phyloP scores from a whole-genome alignment of 352 stramenopile species.

The Phytophthora cryptogea region DNA sequence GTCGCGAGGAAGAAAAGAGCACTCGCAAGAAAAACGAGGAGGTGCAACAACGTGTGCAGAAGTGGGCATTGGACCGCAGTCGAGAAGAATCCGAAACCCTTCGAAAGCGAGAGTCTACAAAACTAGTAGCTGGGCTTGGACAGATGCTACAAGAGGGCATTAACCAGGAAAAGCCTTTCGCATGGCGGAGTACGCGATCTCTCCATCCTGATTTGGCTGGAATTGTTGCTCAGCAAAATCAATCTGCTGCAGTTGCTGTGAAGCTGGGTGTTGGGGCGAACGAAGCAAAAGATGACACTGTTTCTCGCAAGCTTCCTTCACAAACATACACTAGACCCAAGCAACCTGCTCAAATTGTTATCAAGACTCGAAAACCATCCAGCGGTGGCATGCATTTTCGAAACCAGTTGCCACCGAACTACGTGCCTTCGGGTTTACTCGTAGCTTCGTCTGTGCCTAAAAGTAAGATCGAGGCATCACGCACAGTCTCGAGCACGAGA shows the following conservation, averaged over 20 bases:
- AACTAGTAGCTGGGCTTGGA: constrained; percentile 56
- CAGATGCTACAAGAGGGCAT: constrained; percentile 26
- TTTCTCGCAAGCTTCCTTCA: not conserved
- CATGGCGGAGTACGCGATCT: constrained; percentile 9
- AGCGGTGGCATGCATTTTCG: constrained; percentile 74
- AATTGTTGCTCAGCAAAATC: constrained; percentile 16
- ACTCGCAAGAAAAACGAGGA: constrained; percentile 51
- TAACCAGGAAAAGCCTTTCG: constrained; percentile 30
- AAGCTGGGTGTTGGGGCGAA: not conserved
- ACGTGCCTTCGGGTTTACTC: constrained; percentile 36
- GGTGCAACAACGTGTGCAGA: constrained; percentile 49
- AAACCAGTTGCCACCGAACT: constrained; percentile 71
- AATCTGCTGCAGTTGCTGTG: constrained; percentile 3
- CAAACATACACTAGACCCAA: constrained; percentile 3
- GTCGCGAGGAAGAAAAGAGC: constrained; percentile 51
- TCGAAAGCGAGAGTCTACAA: constrained; percentile 64
- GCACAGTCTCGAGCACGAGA: not conserved
- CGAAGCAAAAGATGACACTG: not conserved
- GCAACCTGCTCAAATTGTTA: constrained; percentile 25
- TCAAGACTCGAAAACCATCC: constrained; percentile 40
- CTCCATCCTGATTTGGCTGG: constrained; percentile 21
- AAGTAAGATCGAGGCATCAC: constrained; percentile 10
- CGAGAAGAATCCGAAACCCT: constrained; percentile 74
- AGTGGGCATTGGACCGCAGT: constrained; percentile 65
- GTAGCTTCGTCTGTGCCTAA: constrained; percentile 16